Base-by-base conservation (phyloP, 208 protist genomes). In the Trypanosoma grayi region DNA sequence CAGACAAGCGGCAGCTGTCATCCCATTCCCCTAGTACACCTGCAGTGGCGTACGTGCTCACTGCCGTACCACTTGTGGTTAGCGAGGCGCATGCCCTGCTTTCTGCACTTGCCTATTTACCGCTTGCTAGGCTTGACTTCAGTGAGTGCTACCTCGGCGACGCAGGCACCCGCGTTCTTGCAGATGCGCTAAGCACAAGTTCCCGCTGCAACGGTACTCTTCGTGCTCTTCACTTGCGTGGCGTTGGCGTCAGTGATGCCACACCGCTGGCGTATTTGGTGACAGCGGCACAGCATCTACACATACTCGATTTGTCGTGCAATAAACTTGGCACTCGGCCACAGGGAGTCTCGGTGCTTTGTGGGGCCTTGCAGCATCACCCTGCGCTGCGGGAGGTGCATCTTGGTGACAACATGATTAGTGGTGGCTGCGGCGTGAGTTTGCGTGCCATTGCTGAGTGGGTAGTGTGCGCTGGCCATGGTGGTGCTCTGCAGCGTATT, bases 401-500 rank as follows among this genome's bases (percentile, higher is more conserved):
- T 55, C 30, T 84, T 16, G 36, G 51, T 28, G 54, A 70, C 37
- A 88, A 88, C 44, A 31, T 62, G 41, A 62, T 88, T 45, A 60
- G 63, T 37, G 81, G 77, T 27, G 20, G 30, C 3, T 74, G 80
- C 18, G 45, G 40, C 37, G 34, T 44, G 24, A 71, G 62, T 41
- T 51, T 83, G 34, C 30, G 54, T 11, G 70, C 71, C 0, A 66
- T 88, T 43, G 60, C 81, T 6, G 75, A 88, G 64, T 73, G 78
- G 48, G 50, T 88, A 33, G 81, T 88, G 7, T 44, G 47, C 24
- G n/a, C 60, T 53, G 58, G 58, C 33, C 66, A 46, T 41, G n/a
- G 24, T 22, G 47, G 44, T 47, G 39, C 46, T 30, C 34, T 70
- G 16, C 16, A 48, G 10, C 47, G 36, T 22, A 45, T 75, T 36